Evolutionary conservation across 2,329 filamentous ascomycete species (phyloP), one percentile per base, ranked within the genome.

Genomic region (Dryadomyces quercivorus): DNA sequence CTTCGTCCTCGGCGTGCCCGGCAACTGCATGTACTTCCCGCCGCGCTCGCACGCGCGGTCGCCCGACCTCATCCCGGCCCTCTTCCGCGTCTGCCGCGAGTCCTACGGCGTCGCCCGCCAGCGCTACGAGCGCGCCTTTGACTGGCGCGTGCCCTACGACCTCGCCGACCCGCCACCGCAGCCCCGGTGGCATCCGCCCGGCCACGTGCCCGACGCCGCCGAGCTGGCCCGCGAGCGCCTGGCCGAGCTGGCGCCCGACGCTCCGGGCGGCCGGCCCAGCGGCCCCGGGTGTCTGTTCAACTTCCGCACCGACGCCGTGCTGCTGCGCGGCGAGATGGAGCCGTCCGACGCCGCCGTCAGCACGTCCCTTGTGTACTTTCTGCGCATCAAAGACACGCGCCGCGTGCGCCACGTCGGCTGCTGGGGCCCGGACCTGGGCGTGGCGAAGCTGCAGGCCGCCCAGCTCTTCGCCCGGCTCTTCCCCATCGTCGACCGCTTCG

Each of bases 291-390:
- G 56, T 50, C 76, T 70, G 67, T 77, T 77, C 71, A 72, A 74
- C 64, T 77, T 73, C 61, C 61, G 55, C 22, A 64, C 64, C 31
- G 75, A 77, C 65, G 66, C 69, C n/a, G 64, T 77, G 26, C 70
- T 74, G 56, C 67, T 77, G 44, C 63, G 69, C 1, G 75, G 75
- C 52, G 72, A 75, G 61, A 66, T 77, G 12, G 73, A 76, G 65
- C 71, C 72, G 13, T 70, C 67, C 62, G 71, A 75, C 59, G 64
- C 61, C 45, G 74, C 72, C 26, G 71, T 74, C 67, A 72, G 70
- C 65, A 66, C 66, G 52, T 73, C 75, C 26, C 72, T 75, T 71
- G 68, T 71, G 49, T 75, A 76, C 60, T 77, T 76, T 60, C 57
- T 77, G 20, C 61, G 64, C 16, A 61, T 63, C n/a, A 65, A 69